Base-by-base conservation (phyloP, 208 protist species). In the Novymonas esmeraldas region DNA sequence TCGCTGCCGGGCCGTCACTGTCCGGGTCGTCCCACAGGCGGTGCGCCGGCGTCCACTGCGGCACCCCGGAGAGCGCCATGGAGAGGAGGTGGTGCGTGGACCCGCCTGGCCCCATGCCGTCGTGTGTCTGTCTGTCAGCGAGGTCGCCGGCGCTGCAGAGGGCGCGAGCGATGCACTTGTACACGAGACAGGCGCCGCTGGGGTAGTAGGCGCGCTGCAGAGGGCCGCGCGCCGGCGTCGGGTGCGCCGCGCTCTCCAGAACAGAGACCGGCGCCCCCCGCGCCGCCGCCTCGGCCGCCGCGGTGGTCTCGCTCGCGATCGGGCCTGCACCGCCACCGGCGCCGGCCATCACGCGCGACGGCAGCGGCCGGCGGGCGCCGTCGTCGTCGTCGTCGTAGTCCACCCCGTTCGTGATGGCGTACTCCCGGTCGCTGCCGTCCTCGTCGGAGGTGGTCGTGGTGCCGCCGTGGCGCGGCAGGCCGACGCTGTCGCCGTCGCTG, bases 171-270 rank as follows among this genome's bases (percentile, higher is more conserved):
- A 93, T 70, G 44, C 78, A 74, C 33, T 57, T 59, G 69, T 90
- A 93, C 11, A 89, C 73, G 28, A 93, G 68, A 31, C 84, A 76
- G 29, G 77, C 55, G 4, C 85, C 84, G 28, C 72, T 84, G n/a
- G 50, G 55, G 69, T 89, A 93, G 56, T 81, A 70, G 39, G 64
- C 71, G 6, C 66, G 70, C 14, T 65, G 70, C 57, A 76, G 48
- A 11, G 70, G 39, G 9, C 70, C 70, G n/a, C 70, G 70, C 7
- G 70, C 70, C 0, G 70, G 70, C n/a, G 70, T 76, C 2, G 70
- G 70, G 62, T 76, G 52, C 2, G 70, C 24, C 7, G 70, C 41
- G 0, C 29, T 61, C 62, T 76, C 70, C 1, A 38, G 36, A 54
- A 76, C 56, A 22, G 70, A 44, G 14, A 76, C 70, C 14, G 61